Conservation (phyloP, 2,329 filamentous ascomycete genomes). For the Colletotrichum sp. region DNA sequence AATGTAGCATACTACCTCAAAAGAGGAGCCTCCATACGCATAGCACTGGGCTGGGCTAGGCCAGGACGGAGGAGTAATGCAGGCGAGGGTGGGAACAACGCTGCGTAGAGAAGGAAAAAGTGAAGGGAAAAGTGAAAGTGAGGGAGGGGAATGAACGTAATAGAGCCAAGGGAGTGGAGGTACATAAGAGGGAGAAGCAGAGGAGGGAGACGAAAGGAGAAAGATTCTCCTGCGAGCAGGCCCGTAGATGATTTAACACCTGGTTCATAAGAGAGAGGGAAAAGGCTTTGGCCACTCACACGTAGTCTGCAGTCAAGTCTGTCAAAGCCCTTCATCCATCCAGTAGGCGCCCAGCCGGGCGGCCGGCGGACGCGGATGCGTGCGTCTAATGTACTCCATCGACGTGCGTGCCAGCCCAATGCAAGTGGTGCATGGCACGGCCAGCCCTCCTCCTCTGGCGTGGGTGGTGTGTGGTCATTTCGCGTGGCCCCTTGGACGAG, state of each 20-base stretch:
- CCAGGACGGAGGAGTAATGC: neutral
- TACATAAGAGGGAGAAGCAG: neutral
- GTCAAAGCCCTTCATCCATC: neutral
- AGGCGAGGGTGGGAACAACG: neutral
- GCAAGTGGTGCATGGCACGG: slow-evolving; percentile 3
- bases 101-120: neutral
- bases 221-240: neutral
- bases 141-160: neutral
- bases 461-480: slow-evolving; percentile 13
- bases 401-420: slow-evolving; percentile 1
- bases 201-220: neutral
- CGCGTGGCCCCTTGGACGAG: slow-evolving; percentile 7
- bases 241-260: slow-evolving; percentile 15
- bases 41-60: neutral
- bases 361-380: slow-evolving; percentile 14
- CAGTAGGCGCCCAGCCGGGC: slow-evolving; percentile 10
- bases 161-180: neutral
- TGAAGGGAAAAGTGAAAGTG: neutral
- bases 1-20: neutral
- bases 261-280: slow-evolving; percentile 2
- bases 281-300: slow-evolving; percentile 5
- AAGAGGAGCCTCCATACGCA: neutral
- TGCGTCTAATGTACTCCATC: slow-evolving; percentile 2
- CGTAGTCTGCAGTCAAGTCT: neutral
- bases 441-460: neutral